Conservation (phyloP, 768 basidiomycete genomes). For the Boletus patriciae region DNA sequence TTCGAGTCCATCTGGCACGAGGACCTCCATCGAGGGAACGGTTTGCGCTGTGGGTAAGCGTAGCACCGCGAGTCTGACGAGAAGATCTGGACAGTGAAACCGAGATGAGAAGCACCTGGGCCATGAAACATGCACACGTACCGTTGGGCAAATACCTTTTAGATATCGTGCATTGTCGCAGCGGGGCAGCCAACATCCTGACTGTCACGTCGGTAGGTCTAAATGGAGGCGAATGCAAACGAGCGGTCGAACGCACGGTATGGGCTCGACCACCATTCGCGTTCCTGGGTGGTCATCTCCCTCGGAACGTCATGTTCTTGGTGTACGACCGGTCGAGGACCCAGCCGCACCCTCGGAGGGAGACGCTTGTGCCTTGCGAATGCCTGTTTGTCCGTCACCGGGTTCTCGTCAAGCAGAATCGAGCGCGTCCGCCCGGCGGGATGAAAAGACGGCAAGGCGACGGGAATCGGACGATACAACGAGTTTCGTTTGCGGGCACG, state of each 20-base stretch:
- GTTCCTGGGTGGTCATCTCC: conserved; percentile 63
- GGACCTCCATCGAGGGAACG: conserved; percentile 27
- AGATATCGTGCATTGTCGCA: conserved; percentile 57
- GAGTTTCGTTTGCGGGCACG: conserved; percentile 29
- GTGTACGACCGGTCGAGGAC: conserved; percentile 25
- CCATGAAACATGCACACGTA: conserved; percentile 27
- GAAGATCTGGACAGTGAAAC: conserved; percentile 49
- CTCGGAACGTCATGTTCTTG: conserved; percentile 42
- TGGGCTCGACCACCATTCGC: conserved; percentile 70
- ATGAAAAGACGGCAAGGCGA: conserved; percentile 44
- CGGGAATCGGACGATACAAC: conserved; percentile 36
- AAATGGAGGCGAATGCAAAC: not conserved
- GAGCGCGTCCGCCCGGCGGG: conserved; percentile 49
- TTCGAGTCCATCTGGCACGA: conserved; percentile 63
- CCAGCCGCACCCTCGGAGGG: conserved; percentile 46
- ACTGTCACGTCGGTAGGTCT: conserved; percentile 40
- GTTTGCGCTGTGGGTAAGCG: conserved; percentile 38
- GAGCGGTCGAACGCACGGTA: conserved; percentile 51
- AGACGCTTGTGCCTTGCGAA: conserved; percentile 59
- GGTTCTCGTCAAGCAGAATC: conserved; percentile 62
- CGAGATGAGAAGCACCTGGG: conserved; percentile 1
- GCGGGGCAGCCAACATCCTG: conserved; percentile 66
- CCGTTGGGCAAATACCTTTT: conserved; percentile 57
- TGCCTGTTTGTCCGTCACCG: conserved; percentile 48
- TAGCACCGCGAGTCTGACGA: conserved; percentile 58